phyloP scores from a whole-genome alignment of 805 yeast genomes.

The Brettanomyces anomalus region DNA sequence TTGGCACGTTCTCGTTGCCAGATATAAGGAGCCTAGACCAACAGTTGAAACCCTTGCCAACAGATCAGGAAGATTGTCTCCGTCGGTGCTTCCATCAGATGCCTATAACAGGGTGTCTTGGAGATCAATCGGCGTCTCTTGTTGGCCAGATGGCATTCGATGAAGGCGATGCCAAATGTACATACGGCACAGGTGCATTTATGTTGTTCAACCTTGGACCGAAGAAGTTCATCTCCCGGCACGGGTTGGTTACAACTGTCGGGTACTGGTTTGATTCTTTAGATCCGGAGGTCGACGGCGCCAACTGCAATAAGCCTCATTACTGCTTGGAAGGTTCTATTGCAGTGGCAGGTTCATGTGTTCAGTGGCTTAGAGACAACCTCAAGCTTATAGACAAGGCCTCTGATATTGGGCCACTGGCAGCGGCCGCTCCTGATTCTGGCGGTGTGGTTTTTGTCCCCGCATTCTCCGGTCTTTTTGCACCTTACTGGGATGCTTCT shows the following conservation, averaged over 20 bases:
- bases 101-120: slow-evolving; percentile 84
- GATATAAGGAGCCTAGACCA: slow-evolving; percentile 25
- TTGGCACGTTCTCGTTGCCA: slow-evolving; percentile 64
- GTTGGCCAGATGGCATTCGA: slow-evolving; percentile 87
- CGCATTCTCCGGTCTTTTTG: slow-evolving; percentile 88
- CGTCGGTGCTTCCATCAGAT: slow-evolving; percentile 41
- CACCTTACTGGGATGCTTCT: slow-evolving; percentile 93
- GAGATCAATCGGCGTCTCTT: slow-evolving; percentile 89
- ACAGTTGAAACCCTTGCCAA: slow-evolving; percentile 2
- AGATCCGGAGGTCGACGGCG: slow-evolving; percentile 31
- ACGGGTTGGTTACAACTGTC: slow-evolving; percentile 83
- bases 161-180: slow-evolving; percentile 85
- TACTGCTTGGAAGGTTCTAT: slow-evolving; percentile 93
- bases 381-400: slow-evolving; percentile 73
- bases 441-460: slow-evolving; percentile 95
- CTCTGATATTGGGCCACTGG: slow-evolving; percentile 84
- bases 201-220: slow-evolving; percentile 80
- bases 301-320: slow-evolving; percentile 47
- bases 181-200: slow-evolving; percentile 96
- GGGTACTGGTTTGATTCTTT: slow-evolving; percentile 83
- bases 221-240: slow-evolving; percentile 56
- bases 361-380: slow-evolving; percentile 91
- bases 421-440: slow-evolving; percentile 67
- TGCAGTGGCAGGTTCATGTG: slow-evolving; percentile 91
- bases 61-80: slow-evolving; percentile 33